Base-by-base conservation (phyloP, 2,329 filamentous ascomycete species). In the Dryadomyces quercivorus region DNA sequence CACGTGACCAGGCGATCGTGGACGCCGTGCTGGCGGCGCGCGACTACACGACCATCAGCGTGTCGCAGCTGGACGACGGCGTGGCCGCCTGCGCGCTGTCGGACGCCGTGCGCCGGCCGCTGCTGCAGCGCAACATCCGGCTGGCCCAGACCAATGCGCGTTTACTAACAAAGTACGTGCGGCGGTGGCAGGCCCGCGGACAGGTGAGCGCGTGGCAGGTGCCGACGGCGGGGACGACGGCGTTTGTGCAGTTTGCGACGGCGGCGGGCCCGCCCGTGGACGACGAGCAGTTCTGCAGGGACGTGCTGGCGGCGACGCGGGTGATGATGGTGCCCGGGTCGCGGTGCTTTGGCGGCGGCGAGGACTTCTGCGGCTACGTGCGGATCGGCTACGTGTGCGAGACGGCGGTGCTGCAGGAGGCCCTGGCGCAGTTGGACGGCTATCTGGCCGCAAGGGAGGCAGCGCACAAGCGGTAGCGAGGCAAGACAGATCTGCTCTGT, bases 11-110 rank as follows among this genome's bases (percentile, higher is more conserved):
- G 5, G 69, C 71, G 0, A 74, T 94, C 55, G 76, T 92, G 53
- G 76, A 82, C 51, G 72, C 75, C 15, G 75, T 86, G 58, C 81
- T 84, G 12, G 68, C 72, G 15, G 82, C 83, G 1, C 75, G 88
- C 44, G 85, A 93, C 66, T 94, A 93, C 71, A 94, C 88, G 3
- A 90, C 86, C 26, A 94, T 94, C 62, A 86, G 85, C 43, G 88
- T 94, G 0, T 87, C 86, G n/a, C 81, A 85, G 63, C 71, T 95
- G 7, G 88, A 94, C 65, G 88, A 95, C 65, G 77, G 80, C 51
- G 75, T 95, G 12, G 90, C 88, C 2, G 77, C 80, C 31, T 92
- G 84, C 63, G 89, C 90, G 0, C 71, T 95, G 8, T 78, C 79
- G 6, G 59, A 63, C 5, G 59, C 64, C 2, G 73, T 80, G 2